phyloP scores from a whole-genome alignment of 2,329 filamentous ascomycete genomes.

The Aspergillus neotritici region DNA sequence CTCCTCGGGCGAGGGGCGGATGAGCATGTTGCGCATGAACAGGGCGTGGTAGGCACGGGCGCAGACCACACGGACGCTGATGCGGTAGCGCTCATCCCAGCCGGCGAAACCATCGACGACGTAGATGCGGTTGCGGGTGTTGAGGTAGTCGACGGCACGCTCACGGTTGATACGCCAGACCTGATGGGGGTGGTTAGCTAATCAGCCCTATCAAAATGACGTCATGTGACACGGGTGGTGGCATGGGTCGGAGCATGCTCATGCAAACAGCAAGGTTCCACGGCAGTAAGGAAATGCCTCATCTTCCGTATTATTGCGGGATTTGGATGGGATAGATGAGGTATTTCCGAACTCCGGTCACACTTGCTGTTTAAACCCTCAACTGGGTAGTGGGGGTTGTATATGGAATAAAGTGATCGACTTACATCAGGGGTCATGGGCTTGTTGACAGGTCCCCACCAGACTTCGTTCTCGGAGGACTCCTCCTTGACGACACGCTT shows the following conservation, averaged over 20 bases:
- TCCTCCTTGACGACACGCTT: constrained; percentile 96
- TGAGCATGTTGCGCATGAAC: constrained; percentile 99
- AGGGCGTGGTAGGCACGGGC: constrained; percentile 98
- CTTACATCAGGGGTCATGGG: constrained; percentile 95
- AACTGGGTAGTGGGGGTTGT: constrained; percentile 4
- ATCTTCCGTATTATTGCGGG: constrained; percentile 6
- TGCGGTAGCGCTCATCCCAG: constrained; percentile 98
- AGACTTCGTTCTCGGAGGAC: constrained; percentile 82
- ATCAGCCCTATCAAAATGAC: constrained; percentile 20
- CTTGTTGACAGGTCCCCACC: constrained; percentile 99
- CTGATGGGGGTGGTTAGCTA: constrained; percentile 45
- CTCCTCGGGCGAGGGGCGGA: constrained; percentile 84
- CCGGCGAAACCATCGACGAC: constrained; percentile 95
- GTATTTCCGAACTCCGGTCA: not conserved
- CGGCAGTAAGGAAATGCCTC: constrained; percentile 13
- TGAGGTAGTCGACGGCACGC: constrained; percentile 97
- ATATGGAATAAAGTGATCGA: constrained; percentile 19
- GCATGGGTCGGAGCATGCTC: no score
- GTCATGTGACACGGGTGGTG: constrained; percentile 18
- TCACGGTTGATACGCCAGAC: constrained; percentile 99
- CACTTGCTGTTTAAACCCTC: not conserved
- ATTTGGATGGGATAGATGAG: constrained; percentile 10
- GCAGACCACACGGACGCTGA: constrained; percentile 95
- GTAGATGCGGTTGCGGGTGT: constrained; percentile 98
- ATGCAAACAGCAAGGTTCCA: constrained; percentile 3